phyloP scores from a whole-genome alignment of 371 early-diverging fungal genomes.

The Mucor saturninus region DNA sequence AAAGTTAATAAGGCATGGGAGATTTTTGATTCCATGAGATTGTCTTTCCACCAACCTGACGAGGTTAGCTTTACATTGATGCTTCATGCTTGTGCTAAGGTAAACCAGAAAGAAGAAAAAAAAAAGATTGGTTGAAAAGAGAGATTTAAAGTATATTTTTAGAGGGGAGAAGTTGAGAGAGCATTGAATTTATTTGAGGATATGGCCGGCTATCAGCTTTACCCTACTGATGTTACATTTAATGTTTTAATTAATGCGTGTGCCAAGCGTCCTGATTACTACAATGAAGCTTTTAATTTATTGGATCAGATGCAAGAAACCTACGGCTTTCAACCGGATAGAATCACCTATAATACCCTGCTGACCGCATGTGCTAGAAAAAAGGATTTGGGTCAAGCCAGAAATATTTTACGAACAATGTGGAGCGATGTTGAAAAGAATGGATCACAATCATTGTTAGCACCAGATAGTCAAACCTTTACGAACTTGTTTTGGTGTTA shows the following conservation, averaged over 20 bases:
- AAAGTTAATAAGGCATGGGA: slow-evolving; percentile 85
- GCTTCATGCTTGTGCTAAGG: slow-evolving; percentile 90
- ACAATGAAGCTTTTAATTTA: slow-evolving; percentile 78
- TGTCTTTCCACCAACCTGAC: slow-evolving; percentile 78
- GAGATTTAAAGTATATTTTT: neutral
- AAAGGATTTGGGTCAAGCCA: slow-evolving; percentile 64
- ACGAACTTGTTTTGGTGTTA: slow-evolving; percentile 73
- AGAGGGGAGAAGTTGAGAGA: slow-evolving; percentile 74
- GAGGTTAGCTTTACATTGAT: slow-evolving; percentile 82
- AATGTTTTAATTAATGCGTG: slow-evolving; percentile 88
- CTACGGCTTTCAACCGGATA: slow-evolving; percentile 80
- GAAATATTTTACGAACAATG: slow-evolving; percentile 65
- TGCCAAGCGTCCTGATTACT: slow-evolving; percentile 81
- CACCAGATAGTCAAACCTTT: slow-evolving; percentile 63
- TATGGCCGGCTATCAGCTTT: slow-evolving; percentile 70
- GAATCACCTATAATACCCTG: slow-evolving; percentile 81
- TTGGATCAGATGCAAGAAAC: slow-evolving; percentile 80
- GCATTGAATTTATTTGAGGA: slow-evolving; percentile 87
- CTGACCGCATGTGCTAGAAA: slow-evolving; percentile 77
- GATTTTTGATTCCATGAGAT: slow-evolving; percentile 88
- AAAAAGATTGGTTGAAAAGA: neutral
- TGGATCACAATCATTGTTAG: slow-evolving; percentile 32
- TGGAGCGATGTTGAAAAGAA: slow-evolving; percentile 41
- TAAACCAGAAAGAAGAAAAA: slow-evolving; percentile 16
- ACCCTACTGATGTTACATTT: slow-evolving; percentile 83